These are phyloP conservation scores for Nemophila menziesii DNA, from an alignment of 257 asterid genomes.

Conservation along the genomic window DNA sequence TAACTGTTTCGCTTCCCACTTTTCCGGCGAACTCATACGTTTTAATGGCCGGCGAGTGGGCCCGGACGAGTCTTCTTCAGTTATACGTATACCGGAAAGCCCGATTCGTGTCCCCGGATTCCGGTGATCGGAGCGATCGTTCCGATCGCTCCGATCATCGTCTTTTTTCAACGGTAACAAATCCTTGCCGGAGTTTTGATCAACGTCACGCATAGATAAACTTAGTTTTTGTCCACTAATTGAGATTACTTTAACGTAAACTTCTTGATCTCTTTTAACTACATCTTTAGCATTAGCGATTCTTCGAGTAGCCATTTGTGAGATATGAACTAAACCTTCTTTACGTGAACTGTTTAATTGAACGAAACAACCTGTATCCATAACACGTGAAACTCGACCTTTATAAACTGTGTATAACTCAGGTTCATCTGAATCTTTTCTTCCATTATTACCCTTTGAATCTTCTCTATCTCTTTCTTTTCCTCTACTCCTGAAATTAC, in stretches of 20 bases:
- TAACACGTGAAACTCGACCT: slow-evolving; percentile 83
- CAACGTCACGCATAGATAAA: slow-evolving; percentile 88
- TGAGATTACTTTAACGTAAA: slow-evolving; percentile 73
- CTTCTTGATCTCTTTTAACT: slow-evolving; percentile 87
- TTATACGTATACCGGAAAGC: slow-evolving; percentile 62
- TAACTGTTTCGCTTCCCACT: slow-evolving; percentile 90
- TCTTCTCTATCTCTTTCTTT: slow-evolving; percentile 38
- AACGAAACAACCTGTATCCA: slow-evolving; percentile 93
- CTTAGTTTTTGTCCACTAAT: slow-evolving; percentile 73
- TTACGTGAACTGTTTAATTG: slow-evolving; percentile 55
- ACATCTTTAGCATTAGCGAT: slow-evolving; percentile 77
- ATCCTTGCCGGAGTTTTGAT: slow-evolving; percentile 78
- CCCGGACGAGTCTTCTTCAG: slow-evolving; percentile 44
- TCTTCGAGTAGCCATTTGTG: slow-evolving; percentile 79
- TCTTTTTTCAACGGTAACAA: slow-evolving; percentile 71
- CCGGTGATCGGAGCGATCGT: slow-evolving; percentile 41
- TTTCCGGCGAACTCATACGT: slow-evolving; percentile 93
- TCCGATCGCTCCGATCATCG: slow-evolving; percentile 42
- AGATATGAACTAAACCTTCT: slow-evolving; percentile 84
- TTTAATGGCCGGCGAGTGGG: slow-evolving; percentile 80
- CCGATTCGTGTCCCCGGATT: slow-evolving; percentile 56
- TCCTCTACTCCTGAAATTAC: slow-evolving; percentile 10
- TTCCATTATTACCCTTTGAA: slow-evolving; percentile 29
- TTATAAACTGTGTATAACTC: slow-evolving; percentile 62
- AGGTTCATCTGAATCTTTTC: slow-evolving; percentile 32